These are phyloP conservation scores for Cladosporium halotolerans DNA, from an alignment of 2,329 filamentous ascomycete genomes.

Conservation along the genomic window DNA sequence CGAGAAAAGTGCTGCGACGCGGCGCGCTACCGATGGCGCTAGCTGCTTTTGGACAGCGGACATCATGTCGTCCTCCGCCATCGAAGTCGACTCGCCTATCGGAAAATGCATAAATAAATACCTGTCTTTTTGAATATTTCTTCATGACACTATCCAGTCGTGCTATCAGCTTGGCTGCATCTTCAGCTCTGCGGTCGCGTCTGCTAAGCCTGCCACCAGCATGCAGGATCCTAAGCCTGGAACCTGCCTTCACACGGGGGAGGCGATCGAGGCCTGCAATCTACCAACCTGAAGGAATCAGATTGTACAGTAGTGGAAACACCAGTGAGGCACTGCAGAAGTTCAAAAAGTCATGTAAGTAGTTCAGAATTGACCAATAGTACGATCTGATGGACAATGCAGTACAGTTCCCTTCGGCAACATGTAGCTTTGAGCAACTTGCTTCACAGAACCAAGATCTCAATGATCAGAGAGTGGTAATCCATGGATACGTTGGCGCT, in stretches of 20 bases:
- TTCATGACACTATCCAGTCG: slow-evolving; percentile 1
- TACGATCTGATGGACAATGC: background rate
- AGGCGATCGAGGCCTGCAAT: background rate
- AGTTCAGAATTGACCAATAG: background rate
- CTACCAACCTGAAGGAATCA: background rate
- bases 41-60: slow-evolving; percentile 6
- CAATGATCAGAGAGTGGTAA: slow-evolving; percentile 40
- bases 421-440: slow-evolving; percentile 31
- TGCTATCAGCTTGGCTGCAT: slow-evolving; percentile 1
- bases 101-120: no score
- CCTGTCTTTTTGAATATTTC: background rate
- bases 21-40: slow-evolving; percentile 22
- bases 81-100: background rate
- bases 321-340: slow-evolving; percentile 13
- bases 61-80: background rate
- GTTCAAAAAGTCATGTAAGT: slow-evolving; percentile 25
- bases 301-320: background rate
- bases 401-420: slow-evolving; percentile 39
- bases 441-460: slow-evolving; percentile 19
- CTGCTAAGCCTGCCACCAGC: slow-evolving; percentile 1
- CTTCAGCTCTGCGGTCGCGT: background rate
- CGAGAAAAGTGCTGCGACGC: slow-evolving; percentile 23
- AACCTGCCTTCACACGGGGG: background rate
- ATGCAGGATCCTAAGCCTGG: background rate
- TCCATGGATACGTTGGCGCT: slow-evolving; percentile 68